Percentiles rank a stretch among this genome's conserved stretches.
Evolutionary conservation across 192 early-diverging fungal genomes (phyloP).

Genomic region (Entomortierella beljakovae): DNA sequence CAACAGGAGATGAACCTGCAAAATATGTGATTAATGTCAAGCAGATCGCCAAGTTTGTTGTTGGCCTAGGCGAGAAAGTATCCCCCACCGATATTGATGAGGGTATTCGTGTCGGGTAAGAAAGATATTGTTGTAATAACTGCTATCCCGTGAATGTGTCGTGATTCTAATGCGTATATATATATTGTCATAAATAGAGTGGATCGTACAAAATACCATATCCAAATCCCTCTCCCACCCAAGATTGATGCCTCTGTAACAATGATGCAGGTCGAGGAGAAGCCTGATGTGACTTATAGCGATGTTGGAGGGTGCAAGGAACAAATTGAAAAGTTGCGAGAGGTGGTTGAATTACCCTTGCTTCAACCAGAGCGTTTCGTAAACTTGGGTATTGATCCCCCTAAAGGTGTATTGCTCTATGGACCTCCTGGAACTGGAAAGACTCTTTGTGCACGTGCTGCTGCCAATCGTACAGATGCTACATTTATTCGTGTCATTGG

Average conservation of each 20-base stretch:
- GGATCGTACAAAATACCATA: conserved; percentile 99
- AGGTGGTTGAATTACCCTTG: conserved; percentile 98
- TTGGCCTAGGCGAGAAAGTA: conserved; percentile 94
- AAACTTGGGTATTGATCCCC: conserved; percentile 98
- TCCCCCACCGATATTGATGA: conserved; percentile 99
- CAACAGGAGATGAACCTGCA: conserved; percentile 87
- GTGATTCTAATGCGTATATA: not conserved
- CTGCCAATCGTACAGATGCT: conserved; percentile 99
- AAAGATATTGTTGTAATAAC: not conserved
- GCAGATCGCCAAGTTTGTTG: conserved; percentile 99
- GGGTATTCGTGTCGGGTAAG: conserved; percentile 96
- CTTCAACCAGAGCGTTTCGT: conserved; percentile 97
- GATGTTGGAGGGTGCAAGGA: conserved; percentile 99
- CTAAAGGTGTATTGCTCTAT: conserved; percentile 98
- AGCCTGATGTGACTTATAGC: conserved; percentile 99
- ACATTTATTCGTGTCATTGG: conserved; percentile 99
- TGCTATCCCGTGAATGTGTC: not conserved
- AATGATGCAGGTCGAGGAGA: conserved; percentile 99
- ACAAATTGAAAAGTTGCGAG: conserved; percentile 98
- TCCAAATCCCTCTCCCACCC: conserved; percentile 98
- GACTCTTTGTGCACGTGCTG: conserved; percentile 97
- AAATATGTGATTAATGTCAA: conserved; percentile 99
- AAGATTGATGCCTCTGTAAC: conserved; percentile 98
- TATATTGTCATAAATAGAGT: conserved; percentile 67
- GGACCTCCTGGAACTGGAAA: conserved; percentile 98